Evolutionary conservation across 1,284 basidiomycete species (phyloP), one percentile per base, ranked within the genome.

Genomic region (Thecaphora thlaspeos): DNA sequence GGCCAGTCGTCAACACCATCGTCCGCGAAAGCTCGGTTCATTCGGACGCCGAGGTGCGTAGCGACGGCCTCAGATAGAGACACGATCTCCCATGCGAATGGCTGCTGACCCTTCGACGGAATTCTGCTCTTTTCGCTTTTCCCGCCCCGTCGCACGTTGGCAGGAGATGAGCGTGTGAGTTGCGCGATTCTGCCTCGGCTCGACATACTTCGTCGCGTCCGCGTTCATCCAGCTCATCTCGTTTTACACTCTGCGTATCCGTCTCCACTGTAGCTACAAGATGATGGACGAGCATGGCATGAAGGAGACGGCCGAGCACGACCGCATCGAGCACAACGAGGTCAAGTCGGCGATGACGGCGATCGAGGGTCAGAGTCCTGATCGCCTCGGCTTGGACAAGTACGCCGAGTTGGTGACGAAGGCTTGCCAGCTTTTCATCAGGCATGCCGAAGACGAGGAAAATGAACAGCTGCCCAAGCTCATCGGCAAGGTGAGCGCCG

Each of bases 361-460:
- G 22, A 47, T 66, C 44, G 61, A 65, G 57, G 47, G 46, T 17
- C 58, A 61, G 34, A 48, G 49, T 37, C 46, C 56, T 46, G 32
- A 40, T 11, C 22, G 23, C 8, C 32, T 48, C 28, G 70, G 56
- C 17, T 32, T 56, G 8, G 53, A 56, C 36, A 44, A 46, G 46
- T 64, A 64, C 41, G 54, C 37, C 14, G n/a, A 41, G 15, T 43
- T 54, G 17, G 64, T 74, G 38, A 36, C 51, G 40, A n/a, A 51
- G 5, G 71, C 70, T 12, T 52, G 59, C 47, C 8, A 51, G 11
- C 41, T 64, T 21, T 74, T 74, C 55, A 41, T 70, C 44, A n/a
- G 53, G 22, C 71, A 74, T 43, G 57, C 59, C 19, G 39, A 51
- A 9, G 50, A 64, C 32, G 72, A 72, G 41, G 61, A 72, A 19